Percentiles rank a stretch among this genome's conserved stretches.
phyloP scores from a whole-genome alignment of 2,329 filamentous ascomycete species.

The Penicillium expansum region DNA sequence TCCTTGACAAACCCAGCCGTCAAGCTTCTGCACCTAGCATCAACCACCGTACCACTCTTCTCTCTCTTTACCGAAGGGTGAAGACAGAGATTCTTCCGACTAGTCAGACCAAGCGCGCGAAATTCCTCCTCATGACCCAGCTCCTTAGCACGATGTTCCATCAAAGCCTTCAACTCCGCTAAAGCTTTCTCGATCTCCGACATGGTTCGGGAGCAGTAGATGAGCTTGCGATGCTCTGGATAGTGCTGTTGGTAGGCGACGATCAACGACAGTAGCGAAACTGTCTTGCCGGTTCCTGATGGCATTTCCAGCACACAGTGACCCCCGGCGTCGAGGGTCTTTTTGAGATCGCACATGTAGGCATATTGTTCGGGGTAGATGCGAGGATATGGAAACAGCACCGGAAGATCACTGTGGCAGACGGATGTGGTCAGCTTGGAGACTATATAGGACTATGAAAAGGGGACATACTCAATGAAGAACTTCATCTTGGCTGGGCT shows the following conservation, averaged over 20 bases:
- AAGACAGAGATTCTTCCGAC: constrained; percentile 93
- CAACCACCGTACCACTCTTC: constrained; percentile 90
- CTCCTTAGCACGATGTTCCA: constrained; percentile 90
- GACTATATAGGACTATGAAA: not conserved
- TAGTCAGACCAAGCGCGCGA: constrained; percentile 84
- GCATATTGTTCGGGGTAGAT: constrained; percentile 74
- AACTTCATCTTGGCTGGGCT: constrained; percentile 64
- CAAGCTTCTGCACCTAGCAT: constrained; percentile 90
- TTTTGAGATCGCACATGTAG: constrained; percentile 82
- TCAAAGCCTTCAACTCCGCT: constrained; percentile 83
- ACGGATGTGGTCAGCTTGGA: constrained; percentile 9
- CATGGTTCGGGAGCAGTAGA: constrained; percentile 99
- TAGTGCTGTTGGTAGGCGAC: constrained; percentile 94
- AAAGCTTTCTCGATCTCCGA: constrained; percentile 98
- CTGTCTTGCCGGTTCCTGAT: constrained; percentile 95
- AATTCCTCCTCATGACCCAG: constrained; percentile 93
- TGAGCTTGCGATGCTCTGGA: constrained; percentile 89
- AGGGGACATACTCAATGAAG: constrained; percentile 63
- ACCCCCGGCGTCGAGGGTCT: constrained; percentile 86
- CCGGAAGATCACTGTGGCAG: constrained; percentile 58
- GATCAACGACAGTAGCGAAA: constrained; percentile 90
- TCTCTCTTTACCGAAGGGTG: constrained; percentile 95
- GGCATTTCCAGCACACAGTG: constrained; percentile 99
- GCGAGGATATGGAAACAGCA: constrained; percentile 71
- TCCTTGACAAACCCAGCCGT: constrained; percentile 97